phyloP scores from a whole-genome alignment of 306 rosid genomes.

The Myrica gale region DNA sequence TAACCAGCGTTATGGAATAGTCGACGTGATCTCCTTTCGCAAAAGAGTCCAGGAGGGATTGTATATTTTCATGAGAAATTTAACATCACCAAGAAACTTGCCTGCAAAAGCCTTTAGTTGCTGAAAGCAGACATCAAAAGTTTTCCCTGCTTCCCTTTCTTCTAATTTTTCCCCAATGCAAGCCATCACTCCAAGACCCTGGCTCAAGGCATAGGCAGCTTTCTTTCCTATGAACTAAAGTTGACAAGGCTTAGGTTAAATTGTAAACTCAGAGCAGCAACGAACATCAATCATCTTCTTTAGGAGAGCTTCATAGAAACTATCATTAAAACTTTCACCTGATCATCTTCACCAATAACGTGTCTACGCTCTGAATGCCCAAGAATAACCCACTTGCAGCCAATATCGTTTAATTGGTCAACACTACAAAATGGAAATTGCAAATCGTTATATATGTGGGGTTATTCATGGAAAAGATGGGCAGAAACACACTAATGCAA shows the following conservation, averaged over 20 bases:
- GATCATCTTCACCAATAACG: slow-evolving; percentile 86
- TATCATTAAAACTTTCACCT: slow-evolving; percentile 53
- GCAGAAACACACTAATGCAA: neutral
- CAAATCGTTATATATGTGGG: slow-evolving; percentile 10
- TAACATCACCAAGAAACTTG: slow-evolving; percentile 26
- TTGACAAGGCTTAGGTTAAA: slow-evolving; percentile 37
- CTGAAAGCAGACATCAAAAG: slow-evolving; percentile 76
- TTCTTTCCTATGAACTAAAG: slow-evolving; percentile 94
- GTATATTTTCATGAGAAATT: slow-evolving; percentile 17
- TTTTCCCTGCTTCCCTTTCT: slow-evolving; percentile 97
- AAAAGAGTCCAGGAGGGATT: neutral
- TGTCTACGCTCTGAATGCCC: slow-evolving; percentile 99
- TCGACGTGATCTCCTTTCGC: neutral
- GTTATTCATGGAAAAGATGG: slow-evolving; percentile 6
- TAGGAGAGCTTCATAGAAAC: slow-evolving; percentile 15
- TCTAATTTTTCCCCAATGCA: slow-evolving; percentile 89
- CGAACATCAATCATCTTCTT: slow-evolving; percentile 11
- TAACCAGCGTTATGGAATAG: slow-evolving; percentile 10
- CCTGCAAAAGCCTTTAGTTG: slow-evolving; percentile 94
- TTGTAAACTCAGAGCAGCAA: slow-evolving; percentile 14
- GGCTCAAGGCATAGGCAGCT: slow-evolving; percentile 90
- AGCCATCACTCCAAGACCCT: slow-evolving; percentile 96
- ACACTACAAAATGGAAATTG: slow-evolving; percentile 47
- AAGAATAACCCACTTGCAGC: slow-evolving; percentile 93
- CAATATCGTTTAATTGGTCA: slow-evolving; percentile 90